Evolutionary conservation across 2,329 filamentous ascomycete species (phyloP).

Genomic region (Fonsecaea pugnacius): DNA sequence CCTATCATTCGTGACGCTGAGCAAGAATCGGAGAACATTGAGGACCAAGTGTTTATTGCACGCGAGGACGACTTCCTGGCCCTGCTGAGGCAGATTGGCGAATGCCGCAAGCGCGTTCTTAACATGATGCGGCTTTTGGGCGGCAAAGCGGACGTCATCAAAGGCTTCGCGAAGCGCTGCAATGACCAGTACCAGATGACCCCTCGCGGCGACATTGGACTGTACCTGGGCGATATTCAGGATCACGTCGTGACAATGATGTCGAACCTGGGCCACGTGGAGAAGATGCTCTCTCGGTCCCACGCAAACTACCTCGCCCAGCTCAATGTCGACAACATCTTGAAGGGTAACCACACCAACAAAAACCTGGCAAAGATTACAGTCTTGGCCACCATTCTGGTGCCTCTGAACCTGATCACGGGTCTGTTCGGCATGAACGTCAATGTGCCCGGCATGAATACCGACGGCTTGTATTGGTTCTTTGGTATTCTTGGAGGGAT

Average conservation of each 20-base stretch:
- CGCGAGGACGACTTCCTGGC: conserved; percentile 85
- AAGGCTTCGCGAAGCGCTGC: conserved; percentile 96
- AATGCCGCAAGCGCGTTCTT: conserved; percentile 92
- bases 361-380: conserved; percentile 93
- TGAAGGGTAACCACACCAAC: conserved; percentile 85
- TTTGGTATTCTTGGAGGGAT: conserved; percentile 56
- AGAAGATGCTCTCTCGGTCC: conserved; percentile 92
- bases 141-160: conserved; percentile 97
- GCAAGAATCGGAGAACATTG: conserved; percentile 85
- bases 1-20: conserved; percentile 88
- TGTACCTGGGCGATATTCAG: conserved; percentile 97
- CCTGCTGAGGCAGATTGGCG: conserved; percentile 86
- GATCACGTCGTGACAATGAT: conserved; percentile 99
- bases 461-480: conserved; percentile 50
- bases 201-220: conserved; percentile 91
- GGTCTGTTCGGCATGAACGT: conserved; percentile 60
- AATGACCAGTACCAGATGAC: conserved; percentile 97
- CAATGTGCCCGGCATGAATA: conserved; percentile 48
- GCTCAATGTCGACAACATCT: conserved; percentile 87
- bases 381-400: conserved; percentile 89
- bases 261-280: conserved; percentile 91
- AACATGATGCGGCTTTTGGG: conserved; percentile 88
- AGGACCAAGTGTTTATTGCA: conserved; percentile 92
- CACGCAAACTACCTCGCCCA: conserved; percentile 97
- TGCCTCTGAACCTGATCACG: conserved; percentile 90